Percentiles rank a stretch among this genome's conserved stretches.
Conservation (phyloP, 202 grass and related monocot species). For the Zoysia matrella region DNA sequence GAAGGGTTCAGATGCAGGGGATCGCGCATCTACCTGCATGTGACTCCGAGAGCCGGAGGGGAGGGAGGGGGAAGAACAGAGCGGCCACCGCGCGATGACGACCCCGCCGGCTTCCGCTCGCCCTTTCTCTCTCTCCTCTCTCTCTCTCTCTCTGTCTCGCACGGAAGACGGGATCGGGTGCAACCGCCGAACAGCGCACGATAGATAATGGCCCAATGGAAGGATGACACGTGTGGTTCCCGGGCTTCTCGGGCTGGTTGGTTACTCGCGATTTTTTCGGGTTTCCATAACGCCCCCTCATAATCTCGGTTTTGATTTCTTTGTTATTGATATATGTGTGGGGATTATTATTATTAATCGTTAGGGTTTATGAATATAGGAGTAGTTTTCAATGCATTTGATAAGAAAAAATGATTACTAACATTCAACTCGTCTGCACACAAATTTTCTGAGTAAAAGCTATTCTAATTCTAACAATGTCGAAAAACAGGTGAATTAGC, state of each 20-base stretch:
- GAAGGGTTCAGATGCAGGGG: not conserved
- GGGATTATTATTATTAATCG: no score
- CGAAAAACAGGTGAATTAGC: no score
- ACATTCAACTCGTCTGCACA: no score
- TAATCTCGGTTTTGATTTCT: no score
- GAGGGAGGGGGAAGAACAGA: constrained; percentile 31
- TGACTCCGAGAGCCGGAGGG: constrained; percentile 51
- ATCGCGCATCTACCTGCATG: constrained; percentile 44
- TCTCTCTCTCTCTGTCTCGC: not conserved
- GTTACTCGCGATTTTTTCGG: not conserved
- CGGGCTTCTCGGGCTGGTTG: not conserved
- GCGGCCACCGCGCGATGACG: constrained; percentile 53
- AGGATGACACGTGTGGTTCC: constrained; percentile 14
- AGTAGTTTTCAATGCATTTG: no score
- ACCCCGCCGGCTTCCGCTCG: constrained; percentile 38
- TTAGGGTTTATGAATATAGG: no score
- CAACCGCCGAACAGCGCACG: constrained; percentile 23
- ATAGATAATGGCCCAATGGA: not conserved
- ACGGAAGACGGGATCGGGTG: constrained; percentile 42
- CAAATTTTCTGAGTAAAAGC: no score
- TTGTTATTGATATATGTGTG: no score
- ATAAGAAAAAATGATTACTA: no score
- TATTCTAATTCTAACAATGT: no score
- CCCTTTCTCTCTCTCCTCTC: constrained; percentile 5
- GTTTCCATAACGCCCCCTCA: not conserved